Evolutionary conservation across 2,329 filamentous ascomycete genomes (phyloP).

Genomic region (Trichoderma asperellum): DNA sequence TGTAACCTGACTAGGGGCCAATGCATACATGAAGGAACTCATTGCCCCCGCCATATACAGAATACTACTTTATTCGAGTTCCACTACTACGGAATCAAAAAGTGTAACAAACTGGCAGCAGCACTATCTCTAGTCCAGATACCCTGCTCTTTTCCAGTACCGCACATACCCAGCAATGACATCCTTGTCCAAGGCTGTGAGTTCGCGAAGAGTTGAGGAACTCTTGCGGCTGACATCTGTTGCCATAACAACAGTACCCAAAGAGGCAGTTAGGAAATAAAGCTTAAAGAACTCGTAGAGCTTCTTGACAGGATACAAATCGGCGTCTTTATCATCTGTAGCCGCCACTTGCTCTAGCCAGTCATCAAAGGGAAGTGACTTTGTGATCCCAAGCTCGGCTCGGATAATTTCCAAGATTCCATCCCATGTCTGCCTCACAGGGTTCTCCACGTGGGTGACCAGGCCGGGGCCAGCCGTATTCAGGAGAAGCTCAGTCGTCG

Average conservation of each 20-base stretch:
- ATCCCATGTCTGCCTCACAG: constrained; percentile 30
- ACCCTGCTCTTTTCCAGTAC: constrained; percentile 30
- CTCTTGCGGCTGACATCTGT: constrained; percentile 29
- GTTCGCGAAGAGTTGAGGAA: constrained; percentile 26
- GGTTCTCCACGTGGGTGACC: constrained; percentile 31
- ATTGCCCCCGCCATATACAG: neutral
- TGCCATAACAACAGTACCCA: constrained; percentile 30
- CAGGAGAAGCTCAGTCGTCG: constrained; percentile 31
- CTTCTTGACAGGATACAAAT: constrained; percentile 30
- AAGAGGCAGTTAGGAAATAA: constrained; percentile 30
- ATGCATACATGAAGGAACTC: neutral
- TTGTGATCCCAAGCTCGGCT: constrained; percentile 26
- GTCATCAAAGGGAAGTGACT: constrained; percentile 27
- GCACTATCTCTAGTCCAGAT: constrained; percentile 5
- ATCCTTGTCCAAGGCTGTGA: constrained; percentile 24
- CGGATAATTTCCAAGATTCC: constrained; percentile 25
- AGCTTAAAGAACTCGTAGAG: constrained; percentile 31
- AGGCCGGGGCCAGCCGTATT: constrained; percentile 5
- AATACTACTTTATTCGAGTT: neutral
- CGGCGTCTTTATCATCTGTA: constrained; percentile 16
- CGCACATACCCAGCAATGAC: constrained; percentile 29
- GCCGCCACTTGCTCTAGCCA: constrained; percentile 30
- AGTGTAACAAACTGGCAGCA: neutral
- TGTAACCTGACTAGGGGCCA: neutral
- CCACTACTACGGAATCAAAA: neutral